Conservation (phyloP, 805 yeast genomes). For the Pichia ethanolica region DNA sequence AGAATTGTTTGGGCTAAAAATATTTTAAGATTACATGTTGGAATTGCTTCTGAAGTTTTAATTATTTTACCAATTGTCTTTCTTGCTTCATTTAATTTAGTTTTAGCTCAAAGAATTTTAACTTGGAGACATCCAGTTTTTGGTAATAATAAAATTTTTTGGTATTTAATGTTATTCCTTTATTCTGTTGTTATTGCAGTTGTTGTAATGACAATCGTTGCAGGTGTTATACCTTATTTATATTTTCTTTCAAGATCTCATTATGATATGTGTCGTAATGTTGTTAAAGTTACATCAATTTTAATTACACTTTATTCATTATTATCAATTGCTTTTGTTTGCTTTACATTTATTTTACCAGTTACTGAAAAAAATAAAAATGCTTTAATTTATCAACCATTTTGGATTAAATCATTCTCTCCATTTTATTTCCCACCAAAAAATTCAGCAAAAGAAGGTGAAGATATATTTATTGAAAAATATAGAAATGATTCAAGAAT, state of each 20-base stretch:
- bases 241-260: conserved; percentile 41
- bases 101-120: conserved; percentile 64
- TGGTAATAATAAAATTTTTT: conserved; percentile 46
- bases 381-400: conserved; percentile 57
- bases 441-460: conserved; percentile 36
- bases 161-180: conserved; percentile 40
- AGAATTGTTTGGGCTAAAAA: conserved; percentile 56
- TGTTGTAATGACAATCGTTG: conserved; percentile 61
- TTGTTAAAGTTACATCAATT: conserved; percentile 43
- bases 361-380: conserved; percentile 45
- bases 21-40: conserved; percentile 37
- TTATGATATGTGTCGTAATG: conserved; percentile 47
- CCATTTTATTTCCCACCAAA: conserved; percentile 53
- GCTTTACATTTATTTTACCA: conserved; percentile 44
- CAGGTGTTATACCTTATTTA: conserved; percentile 52
- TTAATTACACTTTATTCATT: conserved; percentile 44
- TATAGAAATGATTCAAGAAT: conserved; percentile 14
- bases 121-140: conserved; percentile 73
- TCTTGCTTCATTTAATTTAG: conserved; percentile 51
- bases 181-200: conserved; percentile 51
- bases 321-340: conserved; percentile 42
- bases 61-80: conserved; percentile 51
- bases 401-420: conserved; percentile 66
- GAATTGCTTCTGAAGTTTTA: conserved; percentile 51
- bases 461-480: conserved; percentile 15